A percentile compares a stretch with the other conserved stretches of the same genome.
Evolutionary conservation across 306 rosid genomes (phyloP).

Genomic region (Canavalia gladiata): DNA sequence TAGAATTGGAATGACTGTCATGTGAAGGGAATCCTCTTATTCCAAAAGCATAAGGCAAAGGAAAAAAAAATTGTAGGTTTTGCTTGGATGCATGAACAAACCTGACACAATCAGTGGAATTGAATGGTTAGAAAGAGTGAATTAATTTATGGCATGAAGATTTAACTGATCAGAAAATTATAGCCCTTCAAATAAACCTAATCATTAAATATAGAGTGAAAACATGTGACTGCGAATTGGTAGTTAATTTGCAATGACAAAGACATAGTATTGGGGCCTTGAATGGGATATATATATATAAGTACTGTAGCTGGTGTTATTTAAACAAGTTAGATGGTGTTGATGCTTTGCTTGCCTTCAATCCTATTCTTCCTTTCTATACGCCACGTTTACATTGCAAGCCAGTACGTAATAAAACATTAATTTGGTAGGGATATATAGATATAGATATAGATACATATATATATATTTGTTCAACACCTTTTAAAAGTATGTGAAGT

Average conservation of each 20-base stretch:
- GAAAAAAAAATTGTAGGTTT: slow-evolving; percentile 18
- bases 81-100: slow-evolving; percentile 45
- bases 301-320: too few species aligned
- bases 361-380: too few species aligned
- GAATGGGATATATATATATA: neutral
- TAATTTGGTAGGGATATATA: too few species aligned
- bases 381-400: too few species aligned
- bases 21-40: slow-evolving; percentile 50
- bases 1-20: slow-evolving; percentile 46
- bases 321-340: neutral
- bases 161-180: slow-evolving; percentile 25
- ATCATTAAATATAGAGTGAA: slow-evolving; percentile 19
- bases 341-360: neutral
- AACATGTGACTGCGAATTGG: neutral
- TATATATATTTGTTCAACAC: too few species aligned
- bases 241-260: neutral
- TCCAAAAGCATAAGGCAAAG: slow-evolving; percentile 38
- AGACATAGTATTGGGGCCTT: slow-evolving; percentile 2
- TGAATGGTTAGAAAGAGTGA: slow-evolving; percentile 27
- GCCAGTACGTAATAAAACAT: too few species aligned
- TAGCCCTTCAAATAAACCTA: slow-evolving; percentile 13
- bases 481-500: too few species aligned
- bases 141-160: slow-evolving; percentile 36
- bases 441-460: too few species aligned
- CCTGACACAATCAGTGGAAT: slow-evolving; percentile 24